These are phyloP conservation scores for Pseudogymnoascus sp. DNA, from an alignment of 2,329 filamentous ascomycete genomes.

Conservation along the genomic window DNA sequence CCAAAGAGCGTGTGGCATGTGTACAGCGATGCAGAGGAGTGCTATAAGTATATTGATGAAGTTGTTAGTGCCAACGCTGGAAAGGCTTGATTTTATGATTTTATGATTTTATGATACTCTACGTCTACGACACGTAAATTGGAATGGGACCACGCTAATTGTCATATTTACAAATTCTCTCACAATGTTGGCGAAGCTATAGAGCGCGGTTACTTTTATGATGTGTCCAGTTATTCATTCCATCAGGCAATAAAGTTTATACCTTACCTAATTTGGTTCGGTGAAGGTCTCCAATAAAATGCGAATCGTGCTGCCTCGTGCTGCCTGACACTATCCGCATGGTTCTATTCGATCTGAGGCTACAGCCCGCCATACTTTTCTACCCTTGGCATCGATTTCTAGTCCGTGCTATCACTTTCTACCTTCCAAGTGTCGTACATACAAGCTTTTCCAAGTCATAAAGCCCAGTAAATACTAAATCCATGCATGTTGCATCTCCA, in stretches of 20 bases:
- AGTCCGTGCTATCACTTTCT: neutral
- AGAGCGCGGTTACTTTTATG: neutral
- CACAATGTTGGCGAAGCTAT: neutral
- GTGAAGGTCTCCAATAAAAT: neutral
- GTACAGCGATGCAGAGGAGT: conserved; percentile 69
- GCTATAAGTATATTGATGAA: conserved; percentile 34
- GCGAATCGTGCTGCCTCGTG: neutral
- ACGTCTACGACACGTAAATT: neutral
- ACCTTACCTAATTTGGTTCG: neutral
- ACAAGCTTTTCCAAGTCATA: neutral
- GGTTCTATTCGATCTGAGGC: neutral
- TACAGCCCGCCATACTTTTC: neutral
- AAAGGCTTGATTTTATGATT: neutral
- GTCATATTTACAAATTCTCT: neutral
- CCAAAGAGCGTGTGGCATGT: conserved; percentile 67
- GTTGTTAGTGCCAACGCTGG: neutral
- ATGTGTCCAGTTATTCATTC: neutral
- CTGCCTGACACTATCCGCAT: neutral
- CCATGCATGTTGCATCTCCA: neutral
- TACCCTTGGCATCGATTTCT: neutral
- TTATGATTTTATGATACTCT: conserved; percentile 1
- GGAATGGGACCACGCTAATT: neutral
- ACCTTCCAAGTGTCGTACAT: neutral
- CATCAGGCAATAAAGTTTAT: neutral
- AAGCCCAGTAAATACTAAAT: neutral